Percentiles rank a stretch among this genome's conserved stretches.
phyloP scores from a whole-genome alignment of 169 alveolate genomes.

The Eimeria sp. region DNA sequence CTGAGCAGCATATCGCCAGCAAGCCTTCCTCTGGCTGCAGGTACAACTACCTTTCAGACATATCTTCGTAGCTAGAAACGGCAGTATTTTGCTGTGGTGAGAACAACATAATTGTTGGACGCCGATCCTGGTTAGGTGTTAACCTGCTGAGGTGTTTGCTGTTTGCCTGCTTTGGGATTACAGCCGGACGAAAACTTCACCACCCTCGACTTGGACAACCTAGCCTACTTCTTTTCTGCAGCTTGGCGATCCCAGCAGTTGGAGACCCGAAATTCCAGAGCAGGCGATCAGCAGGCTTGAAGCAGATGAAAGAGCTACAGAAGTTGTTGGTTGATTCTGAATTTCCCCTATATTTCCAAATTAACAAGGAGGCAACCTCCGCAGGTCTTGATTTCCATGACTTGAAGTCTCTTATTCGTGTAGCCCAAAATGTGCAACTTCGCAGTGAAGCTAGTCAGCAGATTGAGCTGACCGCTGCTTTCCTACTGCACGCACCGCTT shows the following conservation, averaged over 20 bases:
- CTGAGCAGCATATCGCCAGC: slow-evolving; percentile 62
- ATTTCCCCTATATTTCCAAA: slow-evolving; percentile 46
- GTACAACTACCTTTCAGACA: neutral
- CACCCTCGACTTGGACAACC: slow-evolving; percentile 63
- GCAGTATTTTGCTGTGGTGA: neutral
- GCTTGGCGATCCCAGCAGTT: slow-evolving; percentile 8
- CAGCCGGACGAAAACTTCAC: slow-evolving; percentile 43
- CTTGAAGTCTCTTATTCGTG: slow-evolving; percentile 23
- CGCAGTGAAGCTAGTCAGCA: neutral
- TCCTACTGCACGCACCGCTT: slow-evolving; percentile 71
- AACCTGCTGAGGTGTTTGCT: no score
- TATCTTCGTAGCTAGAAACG: no score
- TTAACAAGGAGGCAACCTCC: slow-evolving; percentile 33
- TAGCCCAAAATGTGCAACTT: slow-evolving; percentile 15
- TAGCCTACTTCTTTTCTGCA: slow-evolving; percentile 54
- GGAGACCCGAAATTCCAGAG: neutral
- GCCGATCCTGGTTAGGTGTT: neutral
- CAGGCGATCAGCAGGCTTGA: slow-evolving; percentile 46
- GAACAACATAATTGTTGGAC: no score
- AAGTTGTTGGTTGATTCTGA: slow-evolving; percentile 14
- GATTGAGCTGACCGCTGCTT: slow-evolving; percentile 47
- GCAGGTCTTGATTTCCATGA: neutral
- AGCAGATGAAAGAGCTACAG: slow-evolving; percentile 37
- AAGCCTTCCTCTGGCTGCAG: slow-evolving; percentile 56
- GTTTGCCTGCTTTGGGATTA: slow-evolving; percentile 11